A percentile compares a stretch with the other conserved stretches of the same genome.
phyloP scores from a whole-genome alignment of 2,329 filamentous ascomycete species.

The Fusarium siculi region DNA sequence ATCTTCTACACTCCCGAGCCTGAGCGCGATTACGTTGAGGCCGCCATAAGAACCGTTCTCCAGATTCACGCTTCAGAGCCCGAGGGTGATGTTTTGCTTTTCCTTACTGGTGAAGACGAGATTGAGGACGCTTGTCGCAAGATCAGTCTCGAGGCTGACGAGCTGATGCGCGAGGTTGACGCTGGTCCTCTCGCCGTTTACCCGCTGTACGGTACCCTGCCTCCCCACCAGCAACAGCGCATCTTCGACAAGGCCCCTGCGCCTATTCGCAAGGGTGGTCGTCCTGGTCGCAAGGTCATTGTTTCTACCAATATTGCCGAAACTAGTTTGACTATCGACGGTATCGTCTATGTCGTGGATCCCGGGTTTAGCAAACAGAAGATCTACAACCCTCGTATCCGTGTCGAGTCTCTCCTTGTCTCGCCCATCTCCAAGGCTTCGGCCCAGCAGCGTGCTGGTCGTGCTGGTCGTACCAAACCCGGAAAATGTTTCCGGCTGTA shows the following conservation, averaged over 20 bases:
- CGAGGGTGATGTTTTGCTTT: conserved; percentile 92
- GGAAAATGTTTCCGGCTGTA: conserved; percentile 99
- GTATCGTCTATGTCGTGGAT: conserved; percentile 99
- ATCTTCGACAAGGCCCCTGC: conserved; percentile 92
- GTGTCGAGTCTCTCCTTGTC: conserved; percentile 96
- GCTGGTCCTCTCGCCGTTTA: conserved; percentile 91
- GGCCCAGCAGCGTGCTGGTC: conserved; percentile 95
- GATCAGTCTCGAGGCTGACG: conserved; percentile 89
- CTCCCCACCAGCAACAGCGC: conserved; percentile 90
- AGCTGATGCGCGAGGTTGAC: conserved; percentile 90
- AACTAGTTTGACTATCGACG: conserved; percentile 96
- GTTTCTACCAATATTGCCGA: conserved; percentile 98
- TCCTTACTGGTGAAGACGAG: conserved; percentile 97
- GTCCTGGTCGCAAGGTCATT: conserved; percentile 92
- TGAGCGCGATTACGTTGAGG: conserved; percentile 96
- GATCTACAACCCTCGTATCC: conserved; percentile 96
- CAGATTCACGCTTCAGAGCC: conserved; percentile 95
- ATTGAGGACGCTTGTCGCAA: conserved; percentile 97
- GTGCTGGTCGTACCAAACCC: conserved; percentile 97
- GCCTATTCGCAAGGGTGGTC: conserved; percentile 77
- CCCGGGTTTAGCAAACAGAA: conserved; percentile 99
- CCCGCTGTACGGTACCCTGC: conserved; percentile 92
- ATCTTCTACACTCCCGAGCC: conserved; percentile 98
- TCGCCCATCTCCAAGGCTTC: conserved; percentile 98
- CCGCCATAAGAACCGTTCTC: conserved; percentile 90